These are phyloP conservation scores for Beauveria scarabaeidicola DNA, from an alignment of 2,329 filamentous ascomycete species.

Conservation along the genomic window DNA sequence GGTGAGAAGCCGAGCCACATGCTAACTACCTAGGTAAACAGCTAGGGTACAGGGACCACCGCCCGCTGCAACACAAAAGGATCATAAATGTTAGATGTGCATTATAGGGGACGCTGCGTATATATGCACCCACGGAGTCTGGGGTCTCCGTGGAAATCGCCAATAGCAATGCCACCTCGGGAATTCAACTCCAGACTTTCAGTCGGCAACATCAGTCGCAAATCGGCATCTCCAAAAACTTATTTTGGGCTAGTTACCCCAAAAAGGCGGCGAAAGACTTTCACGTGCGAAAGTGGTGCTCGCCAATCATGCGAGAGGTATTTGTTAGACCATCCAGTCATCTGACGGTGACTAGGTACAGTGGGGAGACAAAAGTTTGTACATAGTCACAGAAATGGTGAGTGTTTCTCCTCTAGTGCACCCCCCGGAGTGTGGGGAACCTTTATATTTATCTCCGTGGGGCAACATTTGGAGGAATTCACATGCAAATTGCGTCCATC, in stretches of 20 bases:
- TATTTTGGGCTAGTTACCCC: not conserved
- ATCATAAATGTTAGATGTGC: too few relatives aligned
- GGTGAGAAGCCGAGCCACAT: conserved; percentile 1
- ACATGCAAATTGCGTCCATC: not conserved
- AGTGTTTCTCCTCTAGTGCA: not conserved
- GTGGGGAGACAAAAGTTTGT: too few relatives aligned
- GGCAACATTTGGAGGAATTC: not conserved
- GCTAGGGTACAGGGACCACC: too few relatives aligned
- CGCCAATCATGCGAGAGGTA: conserved; percentile 6
- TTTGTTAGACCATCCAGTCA: conserved; percentile 1
- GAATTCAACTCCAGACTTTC: not conserved
- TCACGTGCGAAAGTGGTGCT: conserved; percentile 4
- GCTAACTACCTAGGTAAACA: not conserved
- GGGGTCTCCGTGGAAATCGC: not conserved
- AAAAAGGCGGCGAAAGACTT: not conserved
- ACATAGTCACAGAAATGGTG: not conserved
- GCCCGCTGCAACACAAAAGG: not conserved
- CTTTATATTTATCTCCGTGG: not conserved
- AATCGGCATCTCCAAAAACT: conserved; percentile 1
- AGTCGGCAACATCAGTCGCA: not conserved
- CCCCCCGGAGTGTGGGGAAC: not conserved
- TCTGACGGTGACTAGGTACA: conserved; percentile 9
- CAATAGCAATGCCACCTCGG: not conserved
- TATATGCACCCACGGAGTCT: not conserved
- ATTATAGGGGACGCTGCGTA: not conserved